phyloP scores from a whole-genome alignment of 2,329 filamentous ascomycete genomes.

The Tolypocladium tropicale region DNA sequence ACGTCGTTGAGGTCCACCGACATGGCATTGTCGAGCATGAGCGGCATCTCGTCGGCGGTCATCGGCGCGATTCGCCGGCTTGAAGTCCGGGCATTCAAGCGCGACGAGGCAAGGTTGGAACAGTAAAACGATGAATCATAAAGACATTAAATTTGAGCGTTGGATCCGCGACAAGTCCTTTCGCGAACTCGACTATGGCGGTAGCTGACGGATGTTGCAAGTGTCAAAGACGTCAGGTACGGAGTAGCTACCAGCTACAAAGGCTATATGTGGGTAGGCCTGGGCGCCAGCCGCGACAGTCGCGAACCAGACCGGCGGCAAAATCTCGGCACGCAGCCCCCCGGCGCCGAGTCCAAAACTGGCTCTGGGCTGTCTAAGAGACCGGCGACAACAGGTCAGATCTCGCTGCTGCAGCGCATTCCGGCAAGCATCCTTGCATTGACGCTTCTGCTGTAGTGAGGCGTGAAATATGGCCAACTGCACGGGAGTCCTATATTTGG shows the following conservation, averaged over 20 bases:
- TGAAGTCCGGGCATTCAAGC: background rate
- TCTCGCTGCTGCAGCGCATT: background rate
- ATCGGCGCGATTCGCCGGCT: slow-evolving; percentile 10
- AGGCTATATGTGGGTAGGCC: background rate
- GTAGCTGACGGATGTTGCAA: background rate
- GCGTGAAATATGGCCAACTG: too few species aligned
- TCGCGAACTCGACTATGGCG: background rate
- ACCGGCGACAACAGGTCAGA: too few species aligned
- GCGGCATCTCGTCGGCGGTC: slow-evolving; percentile 31
- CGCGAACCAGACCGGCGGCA: background rate
- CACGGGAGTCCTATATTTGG: too few species aligned
- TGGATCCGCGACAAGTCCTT: background rate
- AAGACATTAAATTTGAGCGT: background rate
- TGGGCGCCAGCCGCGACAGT: background rate
- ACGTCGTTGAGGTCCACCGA: slow-evolving; percentile 48
- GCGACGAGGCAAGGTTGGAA: background rate
- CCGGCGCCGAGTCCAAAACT: too few species aligned
- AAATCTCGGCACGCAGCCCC: background rate
- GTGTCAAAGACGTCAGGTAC: background rate
- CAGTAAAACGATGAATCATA: background rate
- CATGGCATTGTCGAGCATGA: slow-evolving; percentile 32
- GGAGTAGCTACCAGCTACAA: background rate
- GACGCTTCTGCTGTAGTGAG: too few species aligned
- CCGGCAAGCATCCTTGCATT: too few species aligned
- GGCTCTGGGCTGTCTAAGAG: too few species aligned